Evolutionary conservation across 495 filamentous ascomycete genomes (phyloP).

Genomic region (Aspergillus asperescens): DNA sequence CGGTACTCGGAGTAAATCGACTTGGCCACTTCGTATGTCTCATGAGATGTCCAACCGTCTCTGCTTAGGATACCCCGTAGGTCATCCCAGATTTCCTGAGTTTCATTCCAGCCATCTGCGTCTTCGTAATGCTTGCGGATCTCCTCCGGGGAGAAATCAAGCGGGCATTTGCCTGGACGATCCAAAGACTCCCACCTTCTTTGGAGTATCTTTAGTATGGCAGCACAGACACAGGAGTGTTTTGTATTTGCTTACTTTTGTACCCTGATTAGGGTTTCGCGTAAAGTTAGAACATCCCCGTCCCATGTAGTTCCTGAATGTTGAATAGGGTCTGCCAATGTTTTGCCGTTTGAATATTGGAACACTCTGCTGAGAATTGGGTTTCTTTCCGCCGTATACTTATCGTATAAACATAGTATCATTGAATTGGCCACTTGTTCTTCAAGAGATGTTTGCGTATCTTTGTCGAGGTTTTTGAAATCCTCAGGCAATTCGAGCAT

Average conservation of each 20-base stretch:
- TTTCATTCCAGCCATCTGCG: constrained; percentile 34
- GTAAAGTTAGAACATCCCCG: constrained; percentile 30
- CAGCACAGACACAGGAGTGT: background rate
- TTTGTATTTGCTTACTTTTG: constrained; percentile 16
- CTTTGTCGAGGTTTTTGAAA: constrained; percentile 19
- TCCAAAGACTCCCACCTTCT: constrained; percentile 28
- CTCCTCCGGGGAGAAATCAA: constrained; percentile 30
- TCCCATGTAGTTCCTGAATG: constrained; percentile 31
- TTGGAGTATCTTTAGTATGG: background rate
- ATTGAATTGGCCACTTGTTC: constrained; percentile 24
- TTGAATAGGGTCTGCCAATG: constrained; percentile 24
- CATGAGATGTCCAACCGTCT: constrained; percentile 34
- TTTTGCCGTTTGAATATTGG: constrained; percentile 27
- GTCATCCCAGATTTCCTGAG: constrained; percentile 32
- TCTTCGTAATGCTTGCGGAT: constrained; percentile 23
- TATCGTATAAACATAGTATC: constrained; percentile 25
- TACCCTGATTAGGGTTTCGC: constrained; percentile 28
- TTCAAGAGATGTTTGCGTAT: constrained; percentile 25
- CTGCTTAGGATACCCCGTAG: constrained; percentile 28
- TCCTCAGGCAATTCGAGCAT: constrained; percentile 19
- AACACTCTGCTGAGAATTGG: constrained; percentile 19
- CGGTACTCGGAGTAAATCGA: background rate
- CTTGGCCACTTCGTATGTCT: constrained; percentile 20
- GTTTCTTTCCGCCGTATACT: constrained; percentile 14
- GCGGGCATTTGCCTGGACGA: constrained; percentile 24